phyloP scores from a whole-genome alignment of 805 yeast species.

The Metschnikowia gelsemii region DNA sequence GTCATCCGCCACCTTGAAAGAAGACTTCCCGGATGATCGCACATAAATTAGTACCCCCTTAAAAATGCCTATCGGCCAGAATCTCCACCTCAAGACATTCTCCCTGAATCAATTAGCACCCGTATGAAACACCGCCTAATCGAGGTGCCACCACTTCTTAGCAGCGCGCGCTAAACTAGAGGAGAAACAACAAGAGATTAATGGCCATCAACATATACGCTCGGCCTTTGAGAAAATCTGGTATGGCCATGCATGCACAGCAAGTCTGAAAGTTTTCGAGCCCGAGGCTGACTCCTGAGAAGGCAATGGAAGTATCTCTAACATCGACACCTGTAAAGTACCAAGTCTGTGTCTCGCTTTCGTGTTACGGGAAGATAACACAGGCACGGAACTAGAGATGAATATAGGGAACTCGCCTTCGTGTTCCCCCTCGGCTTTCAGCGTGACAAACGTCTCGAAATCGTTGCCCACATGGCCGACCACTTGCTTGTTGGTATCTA shows the following conservation, averaged over 20 bases:
- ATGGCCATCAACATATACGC: conserved; percentile 2
- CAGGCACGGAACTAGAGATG: conserved; percentile 37
- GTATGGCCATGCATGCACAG: conserved; percentile 18
- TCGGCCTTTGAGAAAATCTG: conserved; percentile 8
- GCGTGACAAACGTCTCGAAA: conserved; percentile 20
- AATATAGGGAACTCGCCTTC: conserved; percentile 20
- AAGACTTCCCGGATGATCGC: too few species aligned
- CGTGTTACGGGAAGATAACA: conserved; percentile 25
- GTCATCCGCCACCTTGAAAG: too few species aligned
- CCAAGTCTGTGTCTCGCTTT: conserved; percentile 29
- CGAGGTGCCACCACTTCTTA: too few species aligned
- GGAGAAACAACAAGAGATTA: too few species aligned
- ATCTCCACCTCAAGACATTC: too few species aligned
- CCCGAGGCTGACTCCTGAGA: too few species aligned
- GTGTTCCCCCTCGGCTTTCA: conserved; percentile 21
- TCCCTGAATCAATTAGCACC: too few species aligned
- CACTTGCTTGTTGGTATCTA: conserved; percentile 37
- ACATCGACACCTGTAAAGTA: conserved; percentile 31
- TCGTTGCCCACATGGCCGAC: conserved; percentile 21
- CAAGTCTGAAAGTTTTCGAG: conserved; percentile 7
- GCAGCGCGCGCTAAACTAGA: too few species aligned
- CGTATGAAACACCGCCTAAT: too few species aligned
- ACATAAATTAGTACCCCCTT: too few species aligned
- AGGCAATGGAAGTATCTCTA: conserved; percentile 20
- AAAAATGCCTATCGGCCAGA: too few species aligned